Conservation (phyloP, 352 stramenopile species). For the Phytophthora sp. region DNA sequence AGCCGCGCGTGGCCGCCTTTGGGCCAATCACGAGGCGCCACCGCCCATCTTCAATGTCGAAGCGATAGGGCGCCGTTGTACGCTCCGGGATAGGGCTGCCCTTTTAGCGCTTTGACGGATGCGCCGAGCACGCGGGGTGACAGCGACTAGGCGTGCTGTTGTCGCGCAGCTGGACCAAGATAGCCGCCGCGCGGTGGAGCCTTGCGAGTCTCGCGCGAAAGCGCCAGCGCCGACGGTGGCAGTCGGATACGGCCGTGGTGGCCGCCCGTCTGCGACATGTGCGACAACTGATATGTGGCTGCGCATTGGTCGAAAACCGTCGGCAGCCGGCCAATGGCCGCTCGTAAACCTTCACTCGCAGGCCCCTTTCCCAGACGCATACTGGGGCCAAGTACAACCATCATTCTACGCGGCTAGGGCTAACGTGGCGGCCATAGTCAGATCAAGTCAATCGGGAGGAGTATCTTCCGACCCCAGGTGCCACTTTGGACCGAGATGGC, state of each 20-base stretch:
- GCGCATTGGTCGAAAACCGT: conserved; percentile 17
- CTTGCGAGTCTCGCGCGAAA: no score
- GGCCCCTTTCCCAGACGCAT: conserved; percentile 16
- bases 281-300: conserved; percentile 23
- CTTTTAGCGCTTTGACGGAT: no score
- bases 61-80: conserved; percentile 23
- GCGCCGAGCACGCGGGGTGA: no score
- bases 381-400: conserved; percentile 16
- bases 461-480: conserved; percentile 32
- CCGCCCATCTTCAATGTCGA: conserved; percentile 42
- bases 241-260: no score
- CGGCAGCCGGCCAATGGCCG: conserved; percentile 1
- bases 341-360: conserved; percentile 15
- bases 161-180: no score
- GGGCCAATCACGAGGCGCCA: conserved; percentile 9
- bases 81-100: conserved; percentile 4
- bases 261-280: conserved; percentile 17
- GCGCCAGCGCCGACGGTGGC: no score
- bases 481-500: conserved; percentile 20
- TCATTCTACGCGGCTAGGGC: conserved; percentile 17
- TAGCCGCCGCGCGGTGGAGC: no score
- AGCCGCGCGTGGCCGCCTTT: not conserved
- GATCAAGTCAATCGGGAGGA: conserved; percentile 23
- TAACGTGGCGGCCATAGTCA: conserved; percentile 19
- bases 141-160: not conserved